These are phyloP conservation scores for Ligustrum vulgare DNA, from an alignment of 257 asterid genomes.

Conservation along the genomic window DNA sequence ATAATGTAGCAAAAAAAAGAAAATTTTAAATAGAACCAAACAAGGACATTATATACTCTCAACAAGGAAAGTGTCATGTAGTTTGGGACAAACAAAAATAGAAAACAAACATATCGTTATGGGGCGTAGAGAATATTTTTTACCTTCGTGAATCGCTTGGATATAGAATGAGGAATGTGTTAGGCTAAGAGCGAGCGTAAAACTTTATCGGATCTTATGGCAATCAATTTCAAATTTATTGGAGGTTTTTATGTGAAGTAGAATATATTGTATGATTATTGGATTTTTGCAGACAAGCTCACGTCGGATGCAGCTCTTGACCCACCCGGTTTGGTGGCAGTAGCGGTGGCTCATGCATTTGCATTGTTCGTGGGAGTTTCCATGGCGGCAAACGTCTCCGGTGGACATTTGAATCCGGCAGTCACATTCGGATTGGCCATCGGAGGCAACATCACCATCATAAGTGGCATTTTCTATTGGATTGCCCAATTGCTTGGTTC, in stretches of 20 bases:
- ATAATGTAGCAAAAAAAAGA: too few relatives aligned
- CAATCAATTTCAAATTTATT: too few relatives aligned
- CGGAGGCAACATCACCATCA: conserved; percentile 73
- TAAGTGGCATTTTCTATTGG: conserved; percentile 72
- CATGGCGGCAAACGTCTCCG: conserved; percentile 71
- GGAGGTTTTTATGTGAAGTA: neutral
- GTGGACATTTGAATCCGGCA: conserved; percentile 83
- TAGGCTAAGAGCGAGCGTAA: neutral
- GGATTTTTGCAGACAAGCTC: conserved; percentile 39
- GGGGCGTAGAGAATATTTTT: too few relatives aligned
- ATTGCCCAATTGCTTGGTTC: conserved; percentile 73
- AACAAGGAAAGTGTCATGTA: too few relatives aligned
- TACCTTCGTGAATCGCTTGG: too few relatives aligned
- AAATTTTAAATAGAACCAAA: too few relatives aligned
- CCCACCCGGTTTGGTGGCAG: conserved; percentile 66
- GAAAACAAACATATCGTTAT: too few relatives aligned
- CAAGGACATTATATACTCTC: too few relatives aligned
- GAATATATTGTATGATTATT: too few relatives aligned
- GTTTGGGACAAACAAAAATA: too few relatives aligned
- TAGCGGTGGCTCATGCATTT: conserved; percentile 77
- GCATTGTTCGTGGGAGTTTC: conserved; percentile 74
- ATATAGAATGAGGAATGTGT: too few relatives aligned
- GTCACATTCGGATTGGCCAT: conserved; percentile 76
- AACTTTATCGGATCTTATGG: neutral
- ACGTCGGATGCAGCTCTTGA: conserved; percentile 52